Evolutionary conservation across 1,284 basidiomycete genomes (phyloP), one percentile per base, ranked within the genome.

Genomic region (Golubevia sp.): DNA sequence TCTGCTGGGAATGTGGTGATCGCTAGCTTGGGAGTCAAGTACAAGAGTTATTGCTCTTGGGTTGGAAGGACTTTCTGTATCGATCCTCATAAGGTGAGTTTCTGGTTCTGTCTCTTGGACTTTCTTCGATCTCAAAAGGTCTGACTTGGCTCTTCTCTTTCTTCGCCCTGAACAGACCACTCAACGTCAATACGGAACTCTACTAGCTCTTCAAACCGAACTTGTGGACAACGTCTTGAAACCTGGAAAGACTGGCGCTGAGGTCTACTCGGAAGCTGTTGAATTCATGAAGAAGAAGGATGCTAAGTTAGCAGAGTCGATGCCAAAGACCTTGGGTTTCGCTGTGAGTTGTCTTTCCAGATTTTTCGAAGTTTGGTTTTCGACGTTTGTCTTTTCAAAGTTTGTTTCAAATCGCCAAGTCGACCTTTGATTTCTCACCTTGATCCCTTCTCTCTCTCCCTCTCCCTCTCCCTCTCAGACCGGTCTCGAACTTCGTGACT

Each of bases 41-140:
- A 97, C 86, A 95, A 91, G 80, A 91, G 90, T 8, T 98, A 98
- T 82, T 94, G 93, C 79, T 90, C 92, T 30, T 96, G 94, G 83
- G 88, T 97, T 67, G 93, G 92, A 8, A 88, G 96, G 52, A 97
- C 93, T 2, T 95, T 96, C 84, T 92, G 97, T 75, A 94, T 98
- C 55, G 94, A 96, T 82, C 95, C 96, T 1, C 91, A 90, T 71
- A 91, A 91, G 79, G 62, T 71, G 26, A 6, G 50, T 54, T 50
- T 23, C 20, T 21, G 23, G 6, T 1, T 44, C 38, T 44, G 13
- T 44, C 18, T 44, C 38, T 44, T 44, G 38, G 18, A 18, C 38
- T 13, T 44, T 44, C 38, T 13, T 44, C 18, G 18, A n/a, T n/a
- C n/a, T n/a, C n/a, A n/a, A n/a, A n/a, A 13, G 38, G 11, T 44